These are phyloP conservation scores for Bolboschoenoplectus hybrid DNA, from an alignment of 202 grass and related monocot species.

Conservation along the genomic window DNA sequence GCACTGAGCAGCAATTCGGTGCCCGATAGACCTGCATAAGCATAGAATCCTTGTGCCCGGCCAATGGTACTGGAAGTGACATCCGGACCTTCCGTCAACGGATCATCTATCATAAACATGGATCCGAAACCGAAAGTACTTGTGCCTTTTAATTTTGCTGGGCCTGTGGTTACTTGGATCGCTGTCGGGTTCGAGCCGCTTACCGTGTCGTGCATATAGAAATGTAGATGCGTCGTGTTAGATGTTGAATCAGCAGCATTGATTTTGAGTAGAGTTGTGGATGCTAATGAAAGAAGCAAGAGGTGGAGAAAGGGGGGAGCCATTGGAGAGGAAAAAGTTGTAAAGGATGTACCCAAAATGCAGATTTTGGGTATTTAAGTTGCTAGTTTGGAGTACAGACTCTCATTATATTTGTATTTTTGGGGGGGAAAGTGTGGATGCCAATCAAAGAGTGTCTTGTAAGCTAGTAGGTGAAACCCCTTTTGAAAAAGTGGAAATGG, in stretches of 20 bases:
- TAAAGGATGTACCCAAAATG: neutral
- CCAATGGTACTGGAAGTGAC: constrained; percentile 34
- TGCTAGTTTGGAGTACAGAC: neutral
- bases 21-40: constrained; percentile 32
- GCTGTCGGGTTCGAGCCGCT: constrained; percentile 43
- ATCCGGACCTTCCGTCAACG: constrained; percentile 27
- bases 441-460: neutral
- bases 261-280: neutral
- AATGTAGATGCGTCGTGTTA: constrained; percentile 51
- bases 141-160: constrained; percentile 12
- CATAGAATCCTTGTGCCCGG: constrained; percentile 48
- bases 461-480: neutral
- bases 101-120: constrained; percentile 52
- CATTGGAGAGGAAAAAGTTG: constrained; percentile 26
- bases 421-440: neutral
- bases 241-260: constrained; percentile 1
- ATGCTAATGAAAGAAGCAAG: neutral
- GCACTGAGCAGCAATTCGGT: constrained; percentile 41
- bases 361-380: constrained; percentile 18
- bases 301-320: constrained; percentile 17
- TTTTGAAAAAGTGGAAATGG: neutral
- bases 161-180: constrained; percentile 41
- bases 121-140: constrained; percentile 34
- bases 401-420: neutral
- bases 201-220: constrained; percentile 54